Conservation (phyloP, 495 filamentous ascomycete species). For the Penicillium subrubescens region DNA sequence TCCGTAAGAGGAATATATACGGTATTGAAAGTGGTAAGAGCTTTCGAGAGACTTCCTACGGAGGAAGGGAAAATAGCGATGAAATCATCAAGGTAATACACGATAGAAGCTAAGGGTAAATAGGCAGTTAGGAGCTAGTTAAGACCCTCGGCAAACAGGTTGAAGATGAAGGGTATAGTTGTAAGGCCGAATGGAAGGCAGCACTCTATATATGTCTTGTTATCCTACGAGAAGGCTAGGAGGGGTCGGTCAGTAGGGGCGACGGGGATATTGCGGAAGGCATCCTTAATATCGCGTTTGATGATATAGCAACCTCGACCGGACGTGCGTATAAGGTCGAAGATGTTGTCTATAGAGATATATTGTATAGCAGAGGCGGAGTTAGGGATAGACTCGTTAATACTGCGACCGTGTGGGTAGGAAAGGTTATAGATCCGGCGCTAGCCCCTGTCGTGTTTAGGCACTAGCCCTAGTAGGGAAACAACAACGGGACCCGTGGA, state of each 20-base stretch:
- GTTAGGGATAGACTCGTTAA: not conserved
- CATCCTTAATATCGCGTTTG: not conserved
- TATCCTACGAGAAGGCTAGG: not conserved
- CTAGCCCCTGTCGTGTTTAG: not conserved
- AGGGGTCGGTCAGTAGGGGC: not conserved
- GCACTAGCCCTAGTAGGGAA: not conserved
- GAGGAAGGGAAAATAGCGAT: not conserved
- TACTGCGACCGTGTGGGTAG: not conserved
- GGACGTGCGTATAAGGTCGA: not conserved
- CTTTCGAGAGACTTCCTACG: not conserved
- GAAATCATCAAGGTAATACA: not conserved
- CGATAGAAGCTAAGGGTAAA: not conserved
- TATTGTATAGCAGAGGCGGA: not conserved
- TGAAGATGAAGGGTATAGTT: not conserved
- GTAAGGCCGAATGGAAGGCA: not conserved
- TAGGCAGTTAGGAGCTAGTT: not conserved
- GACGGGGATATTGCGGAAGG: not conserved
- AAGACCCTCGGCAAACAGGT: not conserved
- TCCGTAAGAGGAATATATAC: not conserved
- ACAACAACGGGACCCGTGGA: not conserved
- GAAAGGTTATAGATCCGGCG: not conserved
- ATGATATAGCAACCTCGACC: not conserved
- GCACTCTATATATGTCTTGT: not conserved
- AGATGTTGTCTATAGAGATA: not conserved
- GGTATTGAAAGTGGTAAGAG: not conserved